Evolutionary conservation across 352 stramenopile species (phyloP).

Genomic region (Achlya hypogyna): DNA sequence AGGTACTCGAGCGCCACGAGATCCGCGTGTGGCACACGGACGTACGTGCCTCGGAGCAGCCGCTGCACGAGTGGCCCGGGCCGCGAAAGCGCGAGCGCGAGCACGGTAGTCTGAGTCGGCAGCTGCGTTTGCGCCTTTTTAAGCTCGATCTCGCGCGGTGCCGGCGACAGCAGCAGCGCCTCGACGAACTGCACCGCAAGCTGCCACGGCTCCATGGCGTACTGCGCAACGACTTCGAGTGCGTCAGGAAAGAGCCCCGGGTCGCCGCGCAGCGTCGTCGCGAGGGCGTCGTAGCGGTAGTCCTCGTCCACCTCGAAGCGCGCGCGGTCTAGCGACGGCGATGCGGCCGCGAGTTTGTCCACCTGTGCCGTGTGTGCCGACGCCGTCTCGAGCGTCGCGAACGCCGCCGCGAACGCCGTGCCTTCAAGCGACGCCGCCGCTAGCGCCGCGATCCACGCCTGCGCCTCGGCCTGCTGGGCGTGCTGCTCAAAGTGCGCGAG

Average conservation of each 20-base stretch:
- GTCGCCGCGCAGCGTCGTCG: neutral
- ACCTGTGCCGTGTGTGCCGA: slow-evolving; percentile 2
- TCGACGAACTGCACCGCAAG: slow-evolving; percentile 1
- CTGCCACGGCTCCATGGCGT: slow-evolving; percentile 8
- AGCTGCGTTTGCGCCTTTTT: neutral
- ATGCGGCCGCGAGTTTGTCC: neutral
- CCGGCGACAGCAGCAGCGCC: neutral
- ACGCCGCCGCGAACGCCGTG: neutral
- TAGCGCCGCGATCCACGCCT: neutral
- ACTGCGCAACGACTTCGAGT: neutral
- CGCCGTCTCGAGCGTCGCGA: slow-evolving; percentile 2
- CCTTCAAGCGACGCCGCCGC: neutral
- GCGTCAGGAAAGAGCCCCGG: neutral
- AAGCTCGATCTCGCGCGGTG: slow-evolving; percentile 7
- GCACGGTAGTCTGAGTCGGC: neutral
- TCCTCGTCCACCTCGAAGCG: slow-evolving; percentile 4
- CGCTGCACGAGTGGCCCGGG: neutral
- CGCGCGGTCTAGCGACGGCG: neutral
- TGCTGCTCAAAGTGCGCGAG: neutral
- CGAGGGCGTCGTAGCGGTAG: neutral
- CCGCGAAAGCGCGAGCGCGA: neutral
- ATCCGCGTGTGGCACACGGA: neutral
- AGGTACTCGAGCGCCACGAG: slow-evolving; percentile 9
- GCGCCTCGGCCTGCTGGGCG: neutral
- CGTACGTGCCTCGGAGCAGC: neutral